Percentiles rank a stretch among this genome's conserved stretches.
These are phyloP conservation scores for Hemisphaericaspora xylanilytica DNA, from an alignment of 1,139 yeast genomes.

Conservation along the genomic window DNA sequence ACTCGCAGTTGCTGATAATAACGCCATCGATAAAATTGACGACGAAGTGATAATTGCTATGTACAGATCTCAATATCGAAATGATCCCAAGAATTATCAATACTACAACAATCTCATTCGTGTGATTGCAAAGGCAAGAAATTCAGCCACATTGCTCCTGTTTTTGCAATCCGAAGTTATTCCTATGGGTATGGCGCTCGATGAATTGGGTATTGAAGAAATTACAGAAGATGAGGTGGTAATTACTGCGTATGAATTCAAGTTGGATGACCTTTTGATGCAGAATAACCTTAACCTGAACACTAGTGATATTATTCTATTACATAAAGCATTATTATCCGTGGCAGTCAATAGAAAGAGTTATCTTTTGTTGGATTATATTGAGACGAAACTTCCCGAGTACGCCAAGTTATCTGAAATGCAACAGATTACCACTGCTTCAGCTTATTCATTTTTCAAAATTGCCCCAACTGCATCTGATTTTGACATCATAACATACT, in stretches of 20 bases:
- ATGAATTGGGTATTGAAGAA: slow-evolving; percentile 57
- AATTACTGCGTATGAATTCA: slow-evolving; percentile 65
- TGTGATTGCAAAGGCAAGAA: slow-evolving; percentile 44
- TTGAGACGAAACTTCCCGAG: slow-evolving; percentile 44
- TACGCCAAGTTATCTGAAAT: slow-evolving; percentile 18
- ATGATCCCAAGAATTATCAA: slow-evolving; percentile 35
- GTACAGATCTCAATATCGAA: slow-evolving; percentile 40
- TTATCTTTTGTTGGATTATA: slow-evolving; percentile 43
- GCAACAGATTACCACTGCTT: slow-evolving; percentile 17
- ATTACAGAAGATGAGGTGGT: slow-evolving; percentile 75
- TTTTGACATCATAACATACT: slow-evolving; percentile 53
- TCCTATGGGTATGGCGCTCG: slow-evolving; percentile 57
- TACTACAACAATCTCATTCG: slow-evolving; percentile 37
- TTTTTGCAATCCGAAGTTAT: slow-evolving; percentile 56
- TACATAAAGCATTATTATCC: slow-evolving; percentile 38
- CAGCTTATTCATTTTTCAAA: slow-evolving; percentile 46
- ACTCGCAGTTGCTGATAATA: slow-evolving; percentile 29
- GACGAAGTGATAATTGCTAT: slow-evolving; percentile 45
- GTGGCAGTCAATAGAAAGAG: slow-evolving; percentile 42
- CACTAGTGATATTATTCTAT: slow-evolving; percentile 40
- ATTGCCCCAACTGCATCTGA: slow-evolving; percentile 49
- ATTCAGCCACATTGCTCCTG: slow-evolving; percentile 40
- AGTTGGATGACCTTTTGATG: slow-evolving; percentile 60
- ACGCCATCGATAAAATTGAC: slow-evolving; percentile 28
- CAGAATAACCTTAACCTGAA: slow-evolving; percentile 50